Conservation (phyloP, 139 green algal species). For the Raphidocelis subcapitata region DNA sequence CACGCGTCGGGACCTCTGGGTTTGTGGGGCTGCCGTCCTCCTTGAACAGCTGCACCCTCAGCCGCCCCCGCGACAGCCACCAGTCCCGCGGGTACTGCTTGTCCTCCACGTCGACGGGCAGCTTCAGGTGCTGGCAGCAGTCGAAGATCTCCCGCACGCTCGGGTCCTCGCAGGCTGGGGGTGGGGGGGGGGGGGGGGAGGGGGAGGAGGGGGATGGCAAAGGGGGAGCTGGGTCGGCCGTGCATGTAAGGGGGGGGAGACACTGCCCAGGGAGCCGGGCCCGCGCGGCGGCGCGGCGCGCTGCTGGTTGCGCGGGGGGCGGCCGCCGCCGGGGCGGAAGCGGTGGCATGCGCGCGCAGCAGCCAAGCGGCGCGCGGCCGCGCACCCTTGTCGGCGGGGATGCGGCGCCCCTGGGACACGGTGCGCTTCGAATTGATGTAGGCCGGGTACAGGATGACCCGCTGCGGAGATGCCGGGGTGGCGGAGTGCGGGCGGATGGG, state of each 20-base stretch:
- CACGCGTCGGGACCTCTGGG: slow-evolving; percentile 49
- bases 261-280: too few species aligned
- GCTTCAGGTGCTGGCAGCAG: not conserved
- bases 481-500: too few species aligned
- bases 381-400: not conserved
- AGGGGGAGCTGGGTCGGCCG: too few species aligned
- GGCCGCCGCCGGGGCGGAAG: too few species aligned
- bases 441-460: not conserved
- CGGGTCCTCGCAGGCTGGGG: not conserved
- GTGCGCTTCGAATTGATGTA: not conserved
- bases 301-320: too few species aligned
- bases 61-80: slow-evolving; percentile 37
- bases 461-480: too few species aligned
- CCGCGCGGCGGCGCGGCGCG: too few species aligned
- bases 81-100: slow-evolving; percentile 67
- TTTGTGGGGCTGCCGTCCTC: slow-evolving; percentile 46
- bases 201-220: too few species aligned
- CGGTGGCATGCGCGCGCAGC: too few species aligned
- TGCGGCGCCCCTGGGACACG: not conserved
- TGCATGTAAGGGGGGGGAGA: too few species aligned
- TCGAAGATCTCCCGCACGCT: not conserved
- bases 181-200: too few species aligned
- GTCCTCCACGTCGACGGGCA: slow-evolving; percentile 1
- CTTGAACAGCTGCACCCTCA: slow-evolving; percentile 59
- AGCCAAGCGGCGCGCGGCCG: too few species aligned